Evolutionary conservation across 208 protist species (phyloP).

Genomic region (Leishmania turanica): DNA sequence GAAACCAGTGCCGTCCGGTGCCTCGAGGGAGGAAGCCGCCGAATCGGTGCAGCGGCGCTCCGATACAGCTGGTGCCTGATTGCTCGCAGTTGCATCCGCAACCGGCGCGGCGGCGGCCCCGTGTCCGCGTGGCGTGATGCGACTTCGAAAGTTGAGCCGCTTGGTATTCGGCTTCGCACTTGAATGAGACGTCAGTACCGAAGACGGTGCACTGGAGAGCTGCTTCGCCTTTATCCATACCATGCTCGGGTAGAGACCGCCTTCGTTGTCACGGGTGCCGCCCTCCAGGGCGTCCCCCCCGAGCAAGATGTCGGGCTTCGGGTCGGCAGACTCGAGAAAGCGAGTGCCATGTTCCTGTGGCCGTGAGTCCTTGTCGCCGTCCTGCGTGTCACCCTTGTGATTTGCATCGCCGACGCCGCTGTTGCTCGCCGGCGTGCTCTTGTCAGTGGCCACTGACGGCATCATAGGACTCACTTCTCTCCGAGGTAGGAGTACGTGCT

Average conservation of each 20-base stretch:
- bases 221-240: conserved; percentile 2
- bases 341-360: conserved; percentile 4
- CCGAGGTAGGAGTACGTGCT: background rate
- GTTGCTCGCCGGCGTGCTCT: background rate
- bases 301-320: background rate
- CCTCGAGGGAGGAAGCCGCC: background rate
- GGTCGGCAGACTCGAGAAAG: conserved; percentile 15
- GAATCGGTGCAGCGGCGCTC: background rate
- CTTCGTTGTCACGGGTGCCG: background rate
- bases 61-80: background rate
- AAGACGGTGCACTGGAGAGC: background rate
- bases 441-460: background rate
- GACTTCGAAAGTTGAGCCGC: conserved; percentile 12
- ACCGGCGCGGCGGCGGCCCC: background rate
- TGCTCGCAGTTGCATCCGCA: conserved; percentile 1
- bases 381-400: background rate
- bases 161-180: conserved; percentile 2
- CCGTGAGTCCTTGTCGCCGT: conserved; percentile 22
- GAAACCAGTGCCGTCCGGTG: background rate
- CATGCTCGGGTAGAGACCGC: conserved; percentile 1
- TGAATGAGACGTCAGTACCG: background rate
- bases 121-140: conserved; percentile 12
- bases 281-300: conserved; percentile 4
- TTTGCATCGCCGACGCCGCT: conserved; percentile 1
- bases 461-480: background rate